Percentiles rank a stretch among this genome's conserved stretches.
phyloP scores from a whole-genome alignment of 2,329 filamentous ascomycete species.

The Venturia effusa region DNA sequence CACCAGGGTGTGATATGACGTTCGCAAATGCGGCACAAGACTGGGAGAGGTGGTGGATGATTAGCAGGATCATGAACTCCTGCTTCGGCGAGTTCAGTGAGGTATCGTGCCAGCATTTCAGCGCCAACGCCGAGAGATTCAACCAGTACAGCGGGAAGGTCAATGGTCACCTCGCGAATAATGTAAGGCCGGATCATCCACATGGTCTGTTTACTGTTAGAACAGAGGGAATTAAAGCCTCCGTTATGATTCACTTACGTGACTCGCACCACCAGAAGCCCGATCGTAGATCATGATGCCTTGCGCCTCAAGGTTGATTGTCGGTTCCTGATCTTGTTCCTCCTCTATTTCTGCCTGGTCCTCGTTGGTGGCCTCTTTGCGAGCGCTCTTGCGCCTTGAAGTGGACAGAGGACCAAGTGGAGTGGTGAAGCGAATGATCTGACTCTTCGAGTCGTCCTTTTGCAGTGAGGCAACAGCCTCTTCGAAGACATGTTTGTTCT shows the following conservation, averaged over 20 bases:
- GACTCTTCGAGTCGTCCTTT: slow-evolving; percentile 85
- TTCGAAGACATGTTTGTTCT: slow-evolving; percentile 65
- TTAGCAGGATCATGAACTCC: slow-evolving; percentile 63
- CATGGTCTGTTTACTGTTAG: slow-evolving; percentile 61
- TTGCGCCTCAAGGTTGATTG: slow-evolving; percentile 81
- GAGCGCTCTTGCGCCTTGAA: slow-evolving; percentile 32
- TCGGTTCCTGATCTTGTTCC: slow-evolving; percentile 35
- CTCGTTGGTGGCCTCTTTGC: background rate
- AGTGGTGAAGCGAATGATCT: slow-evolving; percentile 74
- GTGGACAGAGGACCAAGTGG: slow-evolving; percentile 59
- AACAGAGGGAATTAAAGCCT: background rate
- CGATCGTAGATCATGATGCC: slow-evolving; percentile 97
- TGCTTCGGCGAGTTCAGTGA: slow-evolving; percentile 78
- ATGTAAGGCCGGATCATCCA: slow-evolving; percentile 98
- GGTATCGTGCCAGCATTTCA: slow-evolving; percentile 86
- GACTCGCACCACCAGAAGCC: slow-evolving; percentile 73
- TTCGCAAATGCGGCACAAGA: slow-evolving; percentile 94
- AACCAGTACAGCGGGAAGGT: slow-evolving; percentile 78
- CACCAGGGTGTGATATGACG: slow-evolving; percentile 97
- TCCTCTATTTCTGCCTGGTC: slow-evolving; percentile 25
- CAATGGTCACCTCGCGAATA: slow-evolving; percentile 87
- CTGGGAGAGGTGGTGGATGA: slow-evolving; percentile 69
- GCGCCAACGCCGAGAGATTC: slow-evolving; percentile 91
- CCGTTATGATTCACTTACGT: slow-evolving; percentile 50
- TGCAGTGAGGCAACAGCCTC: slow-evolving; percentile 82